These are phyloP conservation scores for Penicillium atrosanguineum DNA, from an alignment of 495 filamentous ascomycete genomes.

Conservation along the genomic window DNA sequence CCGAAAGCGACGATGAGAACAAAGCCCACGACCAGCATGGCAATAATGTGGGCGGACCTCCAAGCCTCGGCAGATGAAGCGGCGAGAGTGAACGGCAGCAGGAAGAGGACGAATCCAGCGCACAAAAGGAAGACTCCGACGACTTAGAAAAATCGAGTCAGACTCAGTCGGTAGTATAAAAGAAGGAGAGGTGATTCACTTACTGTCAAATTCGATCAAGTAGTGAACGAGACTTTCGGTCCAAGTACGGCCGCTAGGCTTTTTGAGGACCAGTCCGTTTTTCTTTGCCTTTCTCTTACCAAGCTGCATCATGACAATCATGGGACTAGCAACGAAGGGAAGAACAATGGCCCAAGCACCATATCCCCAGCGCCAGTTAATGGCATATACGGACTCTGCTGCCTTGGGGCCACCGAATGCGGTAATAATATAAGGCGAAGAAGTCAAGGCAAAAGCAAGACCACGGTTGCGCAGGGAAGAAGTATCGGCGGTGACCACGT, in stretches of 20 bases:
- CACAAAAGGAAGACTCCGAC: constrained; percentile 55
- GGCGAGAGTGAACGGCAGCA: constrained; percentile 57
- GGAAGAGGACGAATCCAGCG: constrained; percentile 55
- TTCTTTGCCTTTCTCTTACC: constrained; percentile 54
- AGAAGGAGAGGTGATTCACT: constrained; percentile 3
- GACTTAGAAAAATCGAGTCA: constrained; percentile 15
- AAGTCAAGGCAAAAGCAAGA: constrained; percentile 55
- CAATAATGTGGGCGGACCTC: constrained; percentile 48
- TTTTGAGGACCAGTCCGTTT: constrained; percentile 25
- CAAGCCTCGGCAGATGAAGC: constrained; percentile 41
- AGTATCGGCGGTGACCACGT: constrained; percentile 60
- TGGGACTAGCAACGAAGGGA: constrained; percentile 49
- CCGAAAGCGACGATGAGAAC: constrained; percentile 51
- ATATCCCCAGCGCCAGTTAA: constrained; percentile 58
- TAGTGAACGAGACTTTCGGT: constrained; percentile 46
- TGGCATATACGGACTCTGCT: constrained; percentile 43
- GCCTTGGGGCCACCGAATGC: constrained; percentile 29
- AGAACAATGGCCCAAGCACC: constrained; percentile 57
- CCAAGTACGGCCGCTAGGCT: constrained; percentile 37
- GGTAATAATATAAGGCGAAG: constrained; percentile 51
- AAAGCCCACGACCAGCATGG: constrained; percentile 55
- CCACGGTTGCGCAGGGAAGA: constrained; percentile 56
- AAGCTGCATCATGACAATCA: constrained; percentile 43
- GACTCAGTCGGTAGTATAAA: no score
- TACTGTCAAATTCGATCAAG: constrained; percentile 54